Evolutionary conservation across 164 flowering plant genomes (phyloP).

Genomic region (Kalanchoe fedtschenkoi): DNA sequence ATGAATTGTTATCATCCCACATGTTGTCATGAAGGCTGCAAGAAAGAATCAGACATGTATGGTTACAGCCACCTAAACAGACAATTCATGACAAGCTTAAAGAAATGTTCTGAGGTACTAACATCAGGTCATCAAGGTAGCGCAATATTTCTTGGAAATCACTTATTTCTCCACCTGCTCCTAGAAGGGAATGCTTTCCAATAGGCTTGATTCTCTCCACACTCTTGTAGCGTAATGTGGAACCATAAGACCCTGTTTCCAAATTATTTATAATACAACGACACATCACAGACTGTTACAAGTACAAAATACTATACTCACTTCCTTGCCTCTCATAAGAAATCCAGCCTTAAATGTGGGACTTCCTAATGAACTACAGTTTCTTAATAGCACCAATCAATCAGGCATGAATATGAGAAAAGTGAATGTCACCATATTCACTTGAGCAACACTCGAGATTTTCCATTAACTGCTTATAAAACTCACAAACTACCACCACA

Average conservation of each 20-base stretch:
- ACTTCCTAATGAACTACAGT: not conserved
- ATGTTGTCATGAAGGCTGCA: conserved; percentile 80
- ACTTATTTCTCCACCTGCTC: conserved; percentile 98
- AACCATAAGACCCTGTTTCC: conserved; percentile 82
- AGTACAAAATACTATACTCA: not conserved
- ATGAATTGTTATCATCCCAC: conserved; percentile 98
- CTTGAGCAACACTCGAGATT: not conserved
- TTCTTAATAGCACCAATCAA: not conserved
- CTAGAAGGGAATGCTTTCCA: conserved; percentile 89
- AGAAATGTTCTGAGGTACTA: conserved; percentile 16
- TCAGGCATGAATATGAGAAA: not conserved
- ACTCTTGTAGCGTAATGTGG: conserved; percentile 83
- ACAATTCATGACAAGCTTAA: not conserved
- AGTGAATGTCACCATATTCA: not conserved
- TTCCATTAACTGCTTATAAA: not conserved
- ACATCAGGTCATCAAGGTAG: conserved; percentile 89
- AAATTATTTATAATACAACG: not conserved
- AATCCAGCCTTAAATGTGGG: too few species aligned
- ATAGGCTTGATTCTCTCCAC: conserved; percentile 78
- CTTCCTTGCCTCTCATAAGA: too few species aligned
- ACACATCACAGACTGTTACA: not conserved
- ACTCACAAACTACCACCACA: not conserved
- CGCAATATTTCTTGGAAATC: conserved; percentile 91
- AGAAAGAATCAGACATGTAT: not conserved
- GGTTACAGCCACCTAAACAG: not conserved